Base-by-base conservation (phyloP, 1,139 yeast species). In the Scheffersomyces segobiensis region DNA sequence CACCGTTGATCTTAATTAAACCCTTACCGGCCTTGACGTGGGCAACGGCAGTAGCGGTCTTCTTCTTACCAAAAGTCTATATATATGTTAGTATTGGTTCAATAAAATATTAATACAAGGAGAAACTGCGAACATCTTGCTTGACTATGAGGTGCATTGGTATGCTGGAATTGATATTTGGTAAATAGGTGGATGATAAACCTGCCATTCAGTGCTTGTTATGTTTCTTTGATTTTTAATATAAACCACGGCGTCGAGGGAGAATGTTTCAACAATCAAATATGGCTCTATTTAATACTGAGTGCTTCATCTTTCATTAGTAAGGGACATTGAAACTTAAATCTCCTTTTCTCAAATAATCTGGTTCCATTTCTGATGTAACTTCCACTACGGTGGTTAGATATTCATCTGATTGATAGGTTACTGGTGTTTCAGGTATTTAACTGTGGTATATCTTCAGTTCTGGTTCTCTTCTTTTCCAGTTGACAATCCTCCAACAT, bases 31-130 rank as follows among this genome's bases (percentile, higher is more conserved):
- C 95, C 87, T 93, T 93, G 77, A 95, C 97, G 85, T 92, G 97
- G 83, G 99, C 99, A 80, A 95, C 99, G 80, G 99, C 99, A 77
- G 99, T 95, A 78, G 99, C 99, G 80, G 97, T 91, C 89, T 91
- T 95, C 95, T 95, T 95, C 88, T 95, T 95, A 86, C 99, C 99
- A 86, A 95, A 95, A 83, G 98, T 93, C 97, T 92, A 80, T 57
- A 63, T 52, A 57, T 54, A 59, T 61, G 80, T 77, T 78, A 76
- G 82, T 77, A 77, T 57, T 32, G 14, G 42, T 12, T 32, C 17
- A 32, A 32, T 10, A 32, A 10, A 32, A 14, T 32, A 12, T 4
- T 7, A 32, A 7, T 14, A 14, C 14, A 32, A 32, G 17, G 42
- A 32, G 17, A 17, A 32, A 32, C 42, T 32, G 8, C 42, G 42